Conservation (phyloP, 2,329 filamentous ascomycete genomes). For the Pseudocercospora ulei region DNA sequence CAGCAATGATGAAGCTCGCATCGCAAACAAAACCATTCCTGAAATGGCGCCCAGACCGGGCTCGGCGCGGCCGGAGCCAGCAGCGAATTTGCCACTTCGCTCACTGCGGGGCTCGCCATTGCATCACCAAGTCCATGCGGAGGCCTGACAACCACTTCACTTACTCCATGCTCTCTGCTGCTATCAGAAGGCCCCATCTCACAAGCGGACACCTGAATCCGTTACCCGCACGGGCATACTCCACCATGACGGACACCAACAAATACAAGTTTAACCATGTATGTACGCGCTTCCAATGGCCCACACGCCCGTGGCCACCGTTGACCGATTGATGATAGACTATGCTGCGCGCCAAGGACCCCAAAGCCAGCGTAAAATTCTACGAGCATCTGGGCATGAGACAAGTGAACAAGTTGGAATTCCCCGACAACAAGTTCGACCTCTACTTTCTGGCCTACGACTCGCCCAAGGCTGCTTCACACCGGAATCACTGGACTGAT, state of each 20-base stretch:
- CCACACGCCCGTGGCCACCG: no score
- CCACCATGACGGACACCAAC: slow-evolving; percentile 50
- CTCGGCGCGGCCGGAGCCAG: no score
- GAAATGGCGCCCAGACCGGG: no score
- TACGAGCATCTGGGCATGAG: slow-evolving; percentile 89
- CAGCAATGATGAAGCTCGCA: no score
- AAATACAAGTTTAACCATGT: slow-evolving; percentile 58
- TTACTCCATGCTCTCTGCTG: slow-evolving; percentile 9
- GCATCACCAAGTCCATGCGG: no score
- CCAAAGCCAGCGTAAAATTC: slow-evolving; percentile 72
- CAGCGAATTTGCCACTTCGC: no score
- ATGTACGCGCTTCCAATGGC: no score
- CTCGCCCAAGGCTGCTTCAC: slow-evolving; percentile 61
- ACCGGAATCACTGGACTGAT: slow-evolving; percentile 64
- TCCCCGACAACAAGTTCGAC: slow-evolving; percentile 83
- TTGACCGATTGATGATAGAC: slow-evolving; percentile 49
- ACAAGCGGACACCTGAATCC: slow-evolving; percentile 11
- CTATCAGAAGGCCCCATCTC: slow-evolving; percentile 12
- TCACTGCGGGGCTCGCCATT: no score
- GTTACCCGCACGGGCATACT: slow-evolving; percentile 21
- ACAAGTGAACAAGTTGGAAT: slow-evolving; percentile 67
- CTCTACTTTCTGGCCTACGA: slow-evolving; percentile 94
- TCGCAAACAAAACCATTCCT: no score
- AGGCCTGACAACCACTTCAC: not conserved
- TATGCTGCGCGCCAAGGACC: slow-evolving; percentile 70